Percentiles rank a stretch among this genome's conserved stretches.
Evolutionary conservation across 1,284 basidiomycete species (phyloP).

Genomic region (Cerioporus squamosus): DNA sequence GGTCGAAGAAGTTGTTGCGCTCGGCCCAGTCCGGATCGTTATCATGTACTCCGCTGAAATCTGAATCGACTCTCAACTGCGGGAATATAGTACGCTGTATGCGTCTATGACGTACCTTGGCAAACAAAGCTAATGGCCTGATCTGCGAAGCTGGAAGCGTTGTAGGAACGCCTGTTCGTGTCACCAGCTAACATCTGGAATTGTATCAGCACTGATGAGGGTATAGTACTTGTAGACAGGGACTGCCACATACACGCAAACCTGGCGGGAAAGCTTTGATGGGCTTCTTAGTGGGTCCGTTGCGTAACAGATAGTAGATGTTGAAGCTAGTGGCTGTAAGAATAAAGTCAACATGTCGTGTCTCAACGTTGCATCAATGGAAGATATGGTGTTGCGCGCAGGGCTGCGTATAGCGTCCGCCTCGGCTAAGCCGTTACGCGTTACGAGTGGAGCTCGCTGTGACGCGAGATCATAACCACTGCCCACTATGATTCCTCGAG

Average conservation of each 20-base stretch:
- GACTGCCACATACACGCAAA: conserved; percentile 16
- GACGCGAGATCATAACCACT: too few relatives aligned
- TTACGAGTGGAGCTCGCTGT: too few relatives aligned
- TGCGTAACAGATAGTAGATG: conserved; percentile 34
- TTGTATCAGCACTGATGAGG: too few relatives aligned
- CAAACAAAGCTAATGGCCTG: conserved; percentile 48
- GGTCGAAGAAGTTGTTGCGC: conserved; percentile 31
- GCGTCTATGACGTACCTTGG: conserved; percentile 30
- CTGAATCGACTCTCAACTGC: conserved; percentile 2
- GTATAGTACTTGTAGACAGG: too few relatives aligned
- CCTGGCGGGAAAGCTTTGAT: conserved; percentile 34
- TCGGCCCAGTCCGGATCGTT: conserved; percentile 27
- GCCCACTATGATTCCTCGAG: too few relatives aligned
- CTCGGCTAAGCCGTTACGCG: too few relatives aligned
- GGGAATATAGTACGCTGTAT: not conserved
- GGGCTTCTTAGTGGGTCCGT: conserved; percentile 21
- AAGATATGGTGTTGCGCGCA: too few relatives aligned
- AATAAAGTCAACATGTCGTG: not conserved
- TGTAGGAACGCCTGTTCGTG: conserved; percentile 37
- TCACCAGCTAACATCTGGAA: conserved; percentile 43
- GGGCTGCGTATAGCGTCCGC: not conserved
- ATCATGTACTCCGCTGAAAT: conserved; percentile 34
- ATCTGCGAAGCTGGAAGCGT: conserved; percentile 40
- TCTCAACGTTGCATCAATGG: not conserved
- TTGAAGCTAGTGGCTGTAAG: conserved; percentile 20